Evolutionary conservation across 306 rosid species (phyloP).

Genomic region (Begonia peltatifolia): DNA sequence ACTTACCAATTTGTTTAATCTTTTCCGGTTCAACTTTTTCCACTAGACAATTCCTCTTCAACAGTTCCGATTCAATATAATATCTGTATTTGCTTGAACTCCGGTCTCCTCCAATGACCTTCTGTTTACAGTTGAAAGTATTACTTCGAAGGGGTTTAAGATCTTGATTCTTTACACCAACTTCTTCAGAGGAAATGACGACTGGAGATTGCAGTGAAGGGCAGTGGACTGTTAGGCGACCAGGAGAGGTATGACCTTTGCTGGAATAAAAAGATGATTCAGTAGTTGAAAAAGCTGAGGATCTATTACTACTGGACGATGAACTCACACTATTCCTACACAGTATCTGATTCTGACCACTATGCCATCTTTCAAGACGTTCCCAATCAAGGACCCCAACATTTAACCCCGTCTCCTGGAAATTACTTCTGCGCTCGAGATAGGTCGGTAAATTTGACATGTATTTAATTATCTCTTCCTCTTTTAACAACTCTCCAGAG

Average conservation of each 20-base stretch:
- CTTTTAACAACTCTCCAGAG: conserved; percentile 27
- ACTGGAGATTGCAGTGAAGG: conserved; percentile 35
- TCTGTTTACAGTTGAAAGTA: conserved; percentile 16
- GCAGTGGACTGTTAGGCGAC: conserved; percentile 23
- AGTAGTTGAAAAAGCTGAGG: conserved; percentile 39
- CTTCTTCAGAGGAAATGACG: conserved; percentile 22
- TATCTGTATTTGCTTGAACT: conserved; percentile 21
- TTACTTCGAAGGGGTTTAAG: conserved; percentile 11
- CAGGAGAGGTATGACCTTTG: conserved; percentile 41
- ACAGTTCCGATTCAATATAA: conserved; percentile 15
- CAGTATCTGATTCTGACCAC: conserved; percentile 31
- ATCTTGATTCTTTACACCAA: conserved; percentile 24
- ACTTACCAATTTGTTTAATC: conserved; percentile 22
- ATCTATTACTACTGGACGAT: conserved; percentile 34
- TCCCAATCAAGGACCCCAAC: conserved; percentile 97
- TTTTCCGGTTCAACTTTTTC: conserved; percentile 20
- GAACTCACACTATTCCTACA: conserved; percentile 26
- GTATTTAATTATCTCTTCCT: conserved; percentile 71
- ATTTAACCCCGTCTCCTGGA: conserved; percentile 55
- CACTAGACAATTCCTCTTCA: conserved; percentile 19
- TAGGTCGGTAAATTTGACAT: conserved; percentile 85
- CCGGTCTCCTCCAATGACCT: conserved; percentile 20
- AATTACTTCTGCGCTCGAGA: conserved; percentile 54
- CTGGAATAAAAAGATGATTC: conserved; percentile 38
- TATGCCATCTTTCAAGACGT: conserved; percentile 65